Percentiles rank a stretch among this genome's conserved stretches.
These are phyloP conservation scores for Barnettozyma sucrosica DNA, from an alignment of 805 yeast species.

Conservation along the genomic window DNA sequence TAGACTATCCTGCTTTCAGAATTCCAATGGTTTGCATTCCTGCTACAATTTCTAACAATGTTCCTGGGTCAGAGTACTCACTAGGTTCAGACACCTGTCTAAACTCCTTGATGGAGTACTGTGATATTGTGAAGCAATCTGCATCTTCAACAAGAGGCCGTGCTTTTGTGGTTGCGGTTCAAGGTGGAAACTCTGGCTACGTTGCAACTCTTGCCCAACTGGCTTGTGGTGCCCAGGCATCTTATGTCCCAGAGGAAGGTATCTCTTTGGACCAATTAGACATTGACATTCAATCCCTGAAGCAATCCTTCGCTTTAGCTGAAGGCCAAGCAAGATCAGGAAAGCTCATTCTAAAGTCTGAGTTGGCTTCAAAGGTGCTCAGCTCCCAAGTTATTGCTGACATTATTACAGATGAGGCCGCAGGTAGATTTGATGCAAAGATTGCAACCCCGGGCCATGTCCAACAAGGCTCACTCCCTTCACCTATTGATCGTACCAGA, in stretches of 20 bases:
- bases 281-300: conserved; percentile 57
- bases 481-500: conserved; percentile 70
- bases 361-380: conserved; percentile 65
- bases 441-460: conserved; percentile 85
- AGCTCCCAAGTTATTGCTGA: conserved; percentile 66
- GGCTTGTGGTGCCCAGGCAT: conserved; percentile 66
- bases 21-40: conserved; percentile 78
- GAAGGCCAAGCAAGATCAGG: conserved; percentile 66
- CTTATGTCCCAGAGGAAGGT: conserved; percentile 73
- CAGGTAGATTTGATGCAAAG: conserved; percentile 66
- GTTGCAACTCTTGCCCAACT: conserved; percentile 66
- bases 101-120: conserved; percentile 62
- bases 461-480: conserved; percentile 77
- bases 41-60: conserved; percentile 75
- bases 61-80: conserved; percentile 78
- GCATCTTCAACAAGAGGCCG: conserved; percentile 76
- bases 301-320: conserved; percentile 52
- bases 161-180: conserved; percentile 76
- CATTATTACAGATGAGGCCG: conserved; percentile 54
- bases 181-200: conserved; percentile 82
- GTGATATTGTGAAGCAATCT: conserved; percentile 74
- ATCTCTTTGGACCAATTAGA: conserved; percentile 54
- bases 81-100: conserved; percentile 73
- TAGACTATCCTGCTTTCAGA: conserved; percentile 61
- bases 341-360: conserved; percentile 61